Evolutionary conservation across 345 rosid species (phyloP), one percentile per base, ranked within the genome.

Genomic region (Aquilaria sinensis): DNA sequence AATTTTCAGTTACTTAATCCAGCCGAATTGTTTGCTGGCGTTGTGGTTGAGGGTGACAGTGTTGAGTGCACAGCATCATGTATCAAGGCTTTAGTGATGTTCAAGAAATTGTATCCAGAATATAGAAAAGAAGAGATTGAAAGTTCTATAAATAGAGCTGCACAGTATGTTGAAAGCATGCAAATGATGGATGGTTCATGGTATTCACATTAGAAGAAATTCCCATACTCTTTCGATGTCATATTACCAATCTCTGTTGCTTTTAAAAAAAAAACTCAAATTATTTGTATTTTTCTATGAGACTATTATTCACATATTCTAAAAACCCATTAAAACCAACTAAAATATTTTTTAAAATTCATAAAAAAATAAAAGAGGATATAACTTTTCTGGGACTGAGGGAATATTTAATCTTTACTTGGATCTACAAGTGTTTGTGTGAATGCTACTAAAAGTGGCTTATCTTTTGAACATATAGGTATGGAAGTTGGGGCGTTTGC

Each of bases 101-200:
- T 85, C 45, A 63, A 30, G 70, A 80, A 83, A 72, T 68, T 75
- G 52, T 71, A 72, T 68, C 83, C 89, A 0, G 71, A 58, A 0
- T 77, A 85, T 9, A 75, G 85, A 68, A 74, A 30, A 53, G 72
- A 75, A 47, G 89, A 85, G 61, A 69, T 88, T 12, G 77, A 81
- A 13, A 57, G 9, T 30, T 81, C 74, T 75, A 72, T 88, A 1
- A 6, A 9, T 1, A 85, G 73, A 1, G 95, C 79, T 3, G 77
- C 69, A 0, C 33, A 61, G 13, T 87, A 14, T 66, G 53, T 87
- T 5, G 78, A 83, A 59, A 30, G 60, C 50, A 53, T 75, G 50
- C 95, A 85, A 74, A 74, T 32, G 49, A 53, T 67, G 0, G 84
- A 85, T 32, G 95, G 95, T 51, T 83, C 83, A 50, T 87, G 95